Conservation (phyloP, 441 rosid genomes). For the Codiaeum variegatum region DNA sequence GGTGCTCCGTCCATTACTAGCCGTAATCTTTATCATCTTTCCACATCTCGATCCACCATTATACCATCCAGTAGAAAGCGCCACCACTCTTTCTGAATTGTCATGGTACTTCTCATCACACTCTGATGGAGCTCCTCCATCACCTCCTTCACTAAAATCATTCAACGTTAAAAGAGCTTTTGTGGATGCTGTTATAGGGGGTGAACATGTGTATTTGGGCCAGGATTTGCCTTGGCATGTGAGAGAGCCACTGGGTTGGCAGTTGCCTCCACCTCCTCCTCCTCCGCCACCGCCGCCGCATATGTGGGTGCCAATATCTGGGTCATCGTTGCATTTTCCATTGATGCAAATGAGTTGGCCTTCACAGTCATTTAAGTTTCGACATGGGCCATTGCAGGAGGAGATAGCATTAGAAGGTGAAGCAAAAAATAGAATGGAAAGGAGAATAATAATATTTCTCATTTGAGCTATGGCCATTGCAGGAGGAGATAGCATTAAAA, state of each 20-base stretch:
- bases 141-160: conserved; percentile 29
- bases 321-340: conserved; percentile 35
- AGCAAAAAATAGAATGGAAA: too few species aligned
- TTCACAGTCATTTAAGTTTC: conserved; percentile 26
- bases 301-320: conserved; percentile 25
- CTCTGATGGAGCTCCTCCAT: conserved; percentile 25
- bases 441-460: too few species aligned
- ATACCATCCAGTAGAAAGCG: conserved; percentile 39
- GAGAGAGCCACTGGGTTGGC: conserved; percentile 25
- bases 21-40: conserved; percentile 29
- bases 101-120: conserved; percentile 28
- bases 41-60: conserved; percentile 28
- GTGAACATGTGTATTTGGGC: conserved; percentile 29
- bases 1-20: conserved; percentile 26
- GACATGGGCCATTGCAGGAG: conserved; percentile 32
- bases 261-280: background rate
- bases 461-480: too few species aligned
- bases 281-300: conserved; percentile 13
- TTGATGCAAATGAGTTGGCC: conserved; percentile 39
- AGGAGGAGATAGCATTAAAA: too few species aligned
- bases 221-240: conserved; percentile 1
- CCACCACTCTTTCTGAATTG: conserved; percentile 24
- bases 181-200: conserved; percentile 26
- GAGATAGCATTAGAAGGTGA: conserved; percentile 27
- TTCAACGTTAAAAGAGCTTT: conserved; percentile 31